Base-by-base conservation (phyloP, 169 alveolate species). In the Eimeria praecox region DNA sequence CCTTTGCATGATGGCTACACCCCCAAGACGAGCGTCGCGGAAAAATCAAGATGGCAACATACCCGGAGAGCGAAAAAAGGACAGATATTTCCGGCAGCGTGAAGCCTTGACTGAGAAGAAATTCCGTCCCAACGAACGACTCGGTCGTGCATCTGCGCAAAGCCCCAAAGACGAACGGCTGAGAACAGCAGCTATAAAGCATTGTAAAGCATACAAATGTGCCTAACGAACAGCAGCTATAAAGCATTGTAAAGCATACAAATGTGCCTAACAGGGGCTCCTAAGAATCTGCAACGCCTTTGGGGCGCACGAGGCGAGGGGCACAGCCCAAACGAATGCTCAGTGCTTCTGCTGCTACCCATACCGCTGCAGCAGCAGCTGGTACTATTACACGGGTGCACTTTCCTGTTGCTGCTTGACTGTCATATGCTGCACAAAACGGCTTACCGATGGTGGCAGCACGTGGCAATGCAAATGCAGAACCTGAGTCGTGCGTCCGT, bases 61-160 rank as follows among this genome's bases (percentile, higher is more conserved):
- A 87, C 93, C 93, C 93, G 73, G 83, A 87, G 52, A 49, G 94
- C 54, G 73, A 89, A 52, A 69, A 93, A 62, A 82, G 75, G 59
- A 40, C 59, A 64, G 80, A 35, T 66, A 82, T 82, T 90, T 42
- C 85, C n/a, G 66, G 20, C 30, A 10, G 59, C 44, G 93, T 46
- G 77, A 93, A 93, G 62, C 96, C 96, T 9, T 46, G 90, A 18
- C 24, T 69, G n/a, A 75, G 75, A 44, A 93, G 91, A 82, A 66
- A 54, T 18, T 82, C 86, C 33, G 66, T 46, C 49, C 96, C 96
- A 54, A 93, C 96, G 38, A 93, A 93, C 10, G 96, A 93, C 62
- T 82, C 94, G 0, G 69, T 73, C 82, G 89, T 66, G 80, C 96
- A 93, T 35, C 96, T 93, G 96, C 49, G 66, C 91, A 62, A 22